Conservation (phyloP, 2,329 filamentous ascomycete genomes). For the Dactylonectria macrodidyma region DNA sequence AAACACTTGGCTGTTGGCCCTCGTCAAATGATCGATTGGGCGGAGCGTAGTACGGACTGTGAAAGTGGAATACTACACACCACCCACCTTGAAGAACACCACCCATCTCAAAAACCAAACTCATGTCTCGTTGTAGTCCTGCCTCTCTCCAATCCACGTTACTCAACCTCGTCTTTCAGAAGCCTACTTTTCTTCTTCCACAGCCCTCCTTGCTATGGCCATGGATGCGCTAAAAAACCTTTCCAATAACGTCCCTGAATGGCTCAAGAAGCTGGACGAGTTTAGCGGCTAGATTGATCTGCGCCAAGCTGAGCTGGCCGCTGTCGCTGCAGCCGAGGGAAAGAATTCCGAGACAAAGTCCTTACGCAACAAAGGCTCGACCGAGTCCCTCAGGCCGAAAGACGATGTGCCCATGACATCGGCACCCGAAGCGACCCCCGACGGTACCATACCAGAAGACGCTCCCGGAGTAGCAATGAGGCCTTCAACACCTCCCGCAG, state of each 20-base stretch:
- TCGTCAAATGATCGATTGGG: too few relatives aligned
- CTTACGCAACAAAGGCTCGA: conserved; percentile 66
- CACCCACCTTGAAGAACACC: too few relatives aligned
- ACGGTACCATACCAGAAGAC: conserved; percentile 41
- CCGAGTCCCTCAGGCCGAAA: conserved; percentile 66
- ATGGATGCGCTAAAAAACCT: conserved; percentile 72
- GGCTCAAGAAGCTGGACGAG: conserved; percentile 72
- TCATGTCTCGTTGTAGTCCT: too few relatives aligned
- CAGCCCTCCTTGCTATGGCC: conserved; percentile 50
- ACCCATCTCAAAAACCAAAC: too few relatives aligned
- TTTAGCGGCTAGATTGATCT: conserved; percentile 73
- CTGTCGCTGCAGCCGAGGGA: conserved; percentile 54
- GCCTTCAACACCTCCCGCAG: conserved; percentile 40
- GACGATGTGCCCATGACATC: conserved; percentile 59
- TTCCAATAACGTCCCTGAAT: conserved; percentile 70
- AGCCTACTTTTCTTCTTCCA: too few relatives aligned
- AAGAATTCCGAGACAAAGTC: conserved; percentile 55
- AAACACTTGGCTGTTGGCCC: too few relatives aligned
- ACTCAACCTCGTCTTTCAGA: too few relatives aligned
- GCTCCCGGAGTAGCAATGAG: conserved; percentile 16
- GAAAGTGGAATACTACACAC: too few relatives aligned
- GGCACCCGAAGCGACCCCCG: conserved; percentile 34
- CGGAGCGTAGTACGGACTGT: too few relatives aligned
- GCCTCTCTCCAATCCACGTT: too few relatives aligned
- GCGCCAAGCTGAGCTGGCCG: conserved; percentile 73